A percentile compares a stretch with the other conserved stretches of the same genome.
These are phyloP conservation scores for Dendrostoma leiphaemia DNA, from an alignment of 2,329 filamentous ascomycete genomes.

Conservation along the genomic window DNA sequence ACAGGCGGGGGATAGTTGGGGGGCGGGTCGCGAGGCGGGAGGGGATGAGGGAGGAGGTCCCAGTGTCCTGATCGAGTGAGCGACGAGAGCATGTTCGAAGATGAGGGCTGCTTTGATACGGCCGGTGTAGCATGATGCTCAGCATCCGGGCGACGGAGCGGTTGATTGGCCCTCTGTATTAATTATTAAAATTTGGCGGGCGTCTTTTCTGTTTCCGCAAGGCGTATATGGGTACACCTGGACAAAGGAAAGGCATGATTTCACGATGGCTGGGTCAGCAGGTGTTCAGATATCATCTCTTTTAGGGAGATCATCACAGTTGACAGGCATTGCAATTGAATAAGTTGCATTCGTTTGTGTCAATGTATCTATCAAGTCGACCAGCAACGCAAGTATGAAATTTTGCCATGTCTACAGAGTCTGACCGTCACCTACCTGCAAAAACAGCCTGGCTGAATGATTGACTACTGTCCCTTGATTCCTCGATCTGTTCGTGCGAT, in stretches of 20 bases:
- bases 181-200: too few relatives aligned
- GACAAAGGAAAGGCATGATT: too few relatives aligned
- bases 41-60: background rate
- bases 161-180: too few relatives aligned
- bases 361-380: background rate
- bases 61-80: background rate
- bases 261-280: background rate
- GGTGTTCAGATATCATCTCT: too few relatives aligned
- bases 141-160: too few relatives aligned
- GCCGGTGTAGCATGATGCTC: too few relatives aligned
- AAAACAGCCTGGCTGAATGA: background rate
- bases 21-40: constrained; percentile 48
- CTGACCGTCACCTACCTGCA: background rate
- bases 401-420: background rate
- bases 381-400: background rate
- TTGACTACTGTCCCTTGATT: too few relatives aligned
- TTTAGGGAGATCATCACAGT: background rate
- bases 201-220: too few relatives aligned
- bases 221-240: too few relatives aligned
- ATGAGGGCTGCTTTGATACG: too few relatives aligned
- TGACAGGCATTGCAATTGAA: background rate
- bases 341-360: background rate
- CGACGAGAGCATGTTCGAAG: background rate
- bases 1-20: constrained; percentile 86
- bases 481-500: too few relatives aligned